Evolutionary conservation across 768 basidiomycete species (phyloP).

Genomic region (Pulveroboletus frians): DNA sequence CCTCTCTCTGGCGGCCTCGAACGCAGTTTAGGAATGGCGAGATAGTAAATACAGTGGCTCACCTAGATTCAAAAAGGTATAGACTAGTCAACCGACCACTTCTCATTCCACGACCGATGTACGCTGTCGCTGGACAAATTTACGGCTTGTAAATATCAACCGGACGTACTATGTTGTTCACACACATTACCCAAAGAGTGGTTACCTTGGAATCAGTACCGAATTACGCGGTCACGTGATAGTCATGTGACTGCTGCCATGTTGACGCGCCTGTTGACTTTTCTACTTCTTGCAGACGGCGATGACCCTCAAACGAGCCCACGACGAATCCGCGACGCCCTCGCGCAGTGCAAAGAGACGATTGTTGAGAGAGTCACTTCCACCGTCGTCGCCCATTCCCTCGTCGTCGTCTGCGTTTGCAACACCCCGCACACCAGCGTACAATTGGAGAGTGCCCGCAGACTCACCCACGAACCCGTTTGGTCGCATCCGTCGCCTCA

Average conservation of each 20-base stretch:
- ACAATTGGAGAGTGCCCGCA: slow-evolving; percentile 43
- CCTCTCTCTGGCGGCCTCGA: too few species aligned
- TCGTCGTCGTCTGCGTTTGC: slow-evolving; percentile 24
- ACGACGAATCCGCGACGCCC: slow-evolving; percentile 28
- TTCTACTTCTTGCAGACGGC: neutral
- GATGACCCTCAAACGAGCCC: slow-evolving; percentile 30
- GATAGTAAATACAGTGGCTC: too few species aligned
- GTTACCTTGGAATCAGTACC: too few species aligned
- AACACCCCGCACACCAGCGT: slow-evolving; percentile 35
- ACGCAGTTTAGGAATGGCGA: too few species aligned
- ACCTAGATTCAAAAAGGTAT: too few species aligned
- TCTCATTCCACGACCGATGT: too few species aligned
- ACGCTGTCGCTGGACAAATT: too few species aligned
- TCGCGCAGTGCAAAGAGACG: slow-evolving; percentile 28
- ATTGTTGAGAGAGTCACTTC: slow-evolving; percentile 16
- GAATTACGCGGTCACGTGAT: slow-evolving; percentile 16
- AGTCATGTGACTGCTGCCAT: slow-evolving; percentile 10
- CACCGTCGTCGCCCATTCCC: slow-evolving; percentile 27
- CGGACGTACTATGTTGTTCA: too few species aligned
- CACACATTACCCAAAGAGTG: too few species aligned
- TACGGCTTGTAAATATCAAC: too few species aligned
- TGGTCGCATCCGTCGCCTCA: slow-evolving; percentile 46
- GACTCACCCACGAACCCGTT: slow-evolving; percentile 74
- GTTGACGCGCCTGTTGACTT: slow-evolving; percentile 7
- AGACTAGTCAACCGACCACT: too few species aligned